Conservation (phyloP, 805 yeast species). For the Teunomyces cretensis region DNA sequence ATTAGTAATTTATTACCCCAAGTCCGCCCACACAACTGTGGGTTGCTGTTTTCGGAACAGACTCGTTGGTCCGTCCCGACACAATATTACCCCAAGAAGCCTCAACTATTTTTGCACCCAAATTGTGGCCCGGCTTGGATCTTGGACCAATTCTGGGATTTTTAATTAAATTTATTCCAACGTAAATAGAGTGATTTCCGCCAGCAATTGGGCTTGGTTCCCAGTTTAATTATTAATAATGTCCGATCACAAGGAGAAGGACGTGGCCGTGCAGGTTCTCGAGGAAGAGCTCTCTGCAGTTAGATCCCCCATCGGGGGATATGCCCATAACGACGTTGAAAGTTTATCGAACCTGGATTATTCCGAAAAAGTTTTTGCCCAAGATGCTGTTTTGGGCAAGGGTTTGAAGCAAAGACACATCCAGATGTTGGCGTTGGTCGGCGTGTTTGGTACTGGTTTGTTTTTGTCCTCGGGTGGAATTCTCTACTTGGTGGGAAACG, state of each 20-base stretch:
- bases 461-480: constrained; percentile 56
- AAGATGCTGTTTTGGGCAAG: neutral
- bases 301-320: neutral
- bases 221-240: too few relatives aligned
- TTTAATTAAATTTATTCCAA: too few relatives aligned
- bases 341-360: constrained; percentile 1
- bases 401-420: constrained; percentile 18
- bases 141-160: too few relatives aligned
- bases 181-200: too few relatives aligned
- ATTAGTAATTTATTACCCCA: too few relatives aligned
- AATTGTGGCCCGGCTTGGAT: too few relatives aligned
- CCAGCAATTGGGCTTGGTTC: too few relatives aligned
- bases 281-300: neutral
- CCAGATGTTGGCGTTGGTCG: constrained; percentile 22
- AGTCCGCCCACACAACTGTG: too few relatives aligned
- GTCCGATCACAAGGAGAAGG: neutral
- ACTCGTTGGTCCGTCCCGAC: too few relatives aligned
- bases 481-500: constrained; percentile 35
- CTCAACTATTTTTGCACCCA: too few relatives aligned
- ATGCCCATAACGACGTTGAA: neutral
- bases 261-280: neutral
- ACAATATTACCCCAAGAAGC: too few relatives aligned
- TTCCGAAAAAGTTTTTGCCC: constrained; percentile 1
- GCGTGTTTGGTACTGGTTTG: constrained; percentile 49
- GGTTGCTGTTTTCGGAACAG: too few relatives aligned